Evolutionary conservation across 169 alveolate species (phyloP).

Genomic region (Eimeria necatrix): DNA sequence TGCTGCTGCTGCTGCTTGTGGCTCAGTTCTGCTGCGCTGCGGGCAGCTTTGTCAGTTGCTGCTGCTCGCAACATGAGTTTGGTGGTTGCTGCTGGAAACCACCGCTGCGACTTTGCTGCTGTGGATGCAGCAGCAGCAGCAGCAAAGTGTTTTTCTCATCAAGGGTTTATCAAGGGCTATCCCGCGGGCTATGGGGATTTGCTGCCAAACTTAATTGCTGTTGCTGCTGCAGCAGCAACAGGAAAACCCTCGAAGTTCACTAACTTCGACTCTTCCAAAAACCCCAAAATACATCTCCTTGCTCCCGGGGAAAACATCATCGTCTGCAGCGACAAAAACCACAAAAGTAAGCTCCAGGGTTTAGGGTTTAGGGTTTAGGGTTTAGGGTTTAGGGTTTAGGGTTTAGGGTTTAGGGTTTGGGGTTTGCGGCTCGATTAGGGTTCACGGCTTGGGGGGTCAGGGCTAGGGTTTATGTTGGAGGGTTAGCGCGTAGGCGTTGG

Average conservation of each 20-base stretch:
- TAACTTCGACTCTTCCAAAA: constrained; percentile 66
- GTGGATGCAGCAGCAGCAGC: background rate
- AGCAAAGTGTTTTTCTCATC: background rate
- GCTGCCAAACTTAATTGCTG: constrained; percentile 31
- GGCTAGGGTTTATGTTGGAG: no score
- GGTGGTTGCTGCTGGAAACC: constrained; percentile 77
- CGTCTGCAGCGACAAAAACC: constrained; percentile 36
- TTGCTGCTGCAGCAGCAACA: constrained; percentile 43
- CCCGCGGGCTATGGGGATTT: constrained; percentile 74
- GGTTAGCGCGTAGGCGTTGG: no score
- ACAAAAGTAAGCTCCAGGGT: constrained; percentile 5
- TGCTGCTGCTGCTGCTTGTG: background rate
- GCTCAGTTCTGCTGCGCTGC: constrained; percentile 37
- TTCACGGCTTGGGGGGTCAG: no score
- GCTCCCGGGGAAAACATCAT: constrained; percentile 57
- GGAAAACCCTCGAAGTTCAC: constrained; percentile 46
- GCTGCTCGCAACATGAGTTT: constrained; percentile 45
- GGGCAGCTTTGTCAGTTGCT: constrained; percentile 17
- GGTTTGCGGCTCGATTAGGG: no score
- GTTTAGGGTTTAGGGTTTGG: no score
- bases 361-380: no score
- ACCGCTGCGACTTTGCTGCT: constrained; percentile 46
- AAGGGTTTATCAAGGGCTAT: constrained; percentile 55
- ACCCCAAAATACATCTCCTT: constrained; percentile 47
- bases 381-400: no score